A percentile compares a stretch with the other conserved stretches of the same genome.
These are phyloP conservation scores for Delonix regia DNA, from an alignment of 306 rosid genomes.

Conservation along the genomic window DNA sequence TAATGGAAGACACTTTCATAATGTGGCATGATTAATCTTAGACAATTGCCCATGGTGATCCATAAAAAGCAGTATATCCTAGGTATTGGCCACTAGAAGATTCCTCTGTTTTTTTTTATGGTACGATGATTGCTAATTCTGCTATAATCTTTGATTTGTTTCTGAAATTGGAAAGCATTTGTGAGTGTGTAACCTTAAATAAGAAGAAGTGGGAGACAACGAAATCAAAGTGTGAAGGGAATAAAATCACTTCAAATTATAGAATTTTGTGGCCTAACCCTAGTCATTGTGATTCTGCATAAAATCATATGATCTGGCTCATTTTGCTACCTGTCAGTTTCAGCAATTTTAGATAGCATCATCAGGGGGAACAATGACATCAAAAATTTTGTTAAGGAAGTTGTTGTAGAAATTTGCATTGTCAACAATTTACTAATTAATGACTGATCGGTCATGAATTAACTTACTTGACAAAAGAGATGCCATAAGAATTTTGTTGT, in stretches of 20 bases:
- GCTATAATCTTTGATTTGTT: background rate
- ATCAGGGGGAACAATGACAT: background rate
- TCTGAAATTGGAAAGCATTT: constrained; percentile 10
- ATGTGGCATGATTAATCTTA: constrained; percentile 25
- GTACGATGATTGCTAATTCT: constrained; percentile 32
- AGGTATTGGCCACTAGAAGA: constrained; percentile 30
- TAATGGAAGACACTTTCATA: constrained; percentile 21
- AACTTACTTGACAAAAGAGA: too few species aligned
- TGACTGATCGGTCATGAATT: too few species aligned
- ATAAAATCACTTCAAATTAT: constrained; percentile 22
- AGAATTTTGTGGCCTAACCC: background rate
- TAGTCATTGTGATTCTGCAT: background rate
- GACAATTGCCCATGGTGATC: background rate
- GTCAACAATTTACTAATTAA: too few species aligned
- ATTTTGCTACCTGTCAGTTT: background rate
- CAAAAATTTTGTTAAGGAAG: background rate
- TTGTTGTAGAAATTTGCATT: too few species aligned
- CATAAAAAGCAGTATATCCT: background rate
- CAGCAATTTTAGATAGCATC: constrained; percentile 4
- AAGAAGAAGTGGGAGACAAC: constrained; percentile 45
- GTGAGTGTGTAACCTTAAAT: background rate
- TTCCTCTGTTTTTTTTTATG: constrained; percentile 2
- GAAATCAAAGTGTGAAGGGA: constrained; percentile 32
- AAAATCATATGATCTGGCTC: background rate
- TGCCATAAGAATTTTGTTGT: too few species aligned